These are phyloP conservation scores for Fomitopsis pinicola DNA, from an alignment of 1,284 basidiomycete genomes.

Conservation along the genomic window DNA sequence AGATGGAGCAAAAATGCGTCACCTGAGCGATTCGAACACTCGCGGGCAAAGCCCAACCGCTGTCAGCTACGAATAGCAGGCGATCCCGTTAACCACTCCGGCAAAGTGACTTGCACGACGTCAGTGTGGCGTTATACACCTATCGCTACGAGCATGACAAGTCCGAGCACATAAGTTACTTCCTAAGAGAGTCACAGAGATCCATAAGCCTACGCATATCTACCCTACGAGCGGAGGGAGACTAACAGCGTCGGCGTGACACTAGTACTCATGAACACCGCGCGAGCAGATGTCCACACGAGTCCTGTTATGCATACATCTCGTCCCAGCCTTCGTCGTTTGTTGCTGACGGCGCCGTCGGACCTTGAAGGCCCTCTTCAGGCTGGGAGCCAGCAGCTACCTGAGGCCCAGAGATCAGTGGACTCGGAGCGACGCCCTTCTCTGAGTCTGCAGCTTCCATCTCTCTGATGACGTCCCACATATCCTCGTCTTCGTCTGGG, in stretches of 20 bases:
- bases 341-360: slow-evolving; percentile 11
- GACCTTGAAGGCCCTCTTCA: background rate
- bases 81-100: slow-evolving; percentile 70
- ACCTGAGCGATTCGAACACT: slow-evolving; percentile 87
- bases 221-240: too few species aligned
- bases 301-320: slow-evolving; percentile 19
- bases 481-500: slow-evolving; percentile 53
- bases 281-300: too few species aligned
- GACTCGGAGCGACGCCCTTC: background rate
- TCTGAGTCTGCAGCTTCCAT: slow-evolving; percentile 35
- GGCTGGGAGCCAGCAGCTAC: background rate
- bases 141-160: too few species aligned
- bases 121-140: too few species aligned
- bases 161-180: too few species aligned
- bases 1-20: slow-evolving; percentile 48
- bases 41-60: slow-evolving; percentile 82
- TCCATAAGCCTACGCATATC: too few species aligned
- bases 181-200: too few species aligned
- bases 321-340: slow-evolving; percentile 32
- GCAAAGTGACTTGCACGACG: slow-evolving; percentile 63
- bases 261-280: too few species aligned
- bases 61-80: slow-evolving; percentile 59
- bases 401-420: background rate
- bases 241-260: too few species aligned
- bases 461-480: slow-evolving; percentile 67